Evolutionary conservation across 2,329 filamentous ascomycete species (phyloP).

Genomic region (Kalmusia sp.): DNA sequence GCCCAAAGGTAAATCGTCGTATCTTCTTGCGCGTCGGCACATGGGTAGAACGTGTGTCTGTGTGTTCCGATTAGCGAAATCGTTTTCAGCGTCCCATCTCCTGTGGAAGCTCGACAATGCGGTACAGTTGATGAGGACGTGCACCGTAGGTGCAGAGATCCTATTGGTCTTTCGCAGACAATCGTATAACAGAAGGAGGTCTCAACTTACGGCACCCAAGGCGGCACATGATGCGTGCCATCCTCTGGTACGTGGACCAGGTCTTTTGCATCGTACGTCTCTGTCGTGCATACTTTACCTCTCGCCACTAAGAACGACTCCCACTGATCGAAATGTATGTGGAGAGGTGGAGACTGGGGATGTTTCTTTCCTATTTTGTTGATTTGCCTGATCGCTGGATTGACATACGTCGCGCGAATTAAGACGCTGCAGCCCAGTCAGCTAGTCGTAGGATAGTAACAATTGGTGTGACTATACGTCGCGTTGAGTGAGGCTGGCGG

Average conservation of each 20-base stretch:
- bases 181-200: too few species aligned
- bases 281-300: slow-evolving; percentile 21
- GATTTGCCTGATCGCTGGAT: neutral
- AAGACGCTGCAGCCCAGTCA: slow-evolving; percentile 13
- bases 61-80: too few species aligned
- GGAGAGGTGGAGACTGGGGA: slow-evolving; percentile 22
- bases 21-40: slow-evolving; percentile 13
- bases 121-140: neutral
- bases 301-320: slow-evolving; percentile 18
- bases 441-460: neutral
- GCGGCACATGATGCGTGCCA: slow-evolving; percentile 9
- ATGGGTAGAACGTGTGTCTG: slow-evolving; percentile 19
- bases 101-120: too few species aligned
- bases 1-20: slow-evolving; percentile 20
- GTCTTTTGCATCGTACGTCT: slow-evolving; percentile 13
- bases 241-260: slow-evolving; percentile 7
- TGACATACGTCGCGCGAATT: slow-evolving; percentile 20
- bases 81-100: neutral
- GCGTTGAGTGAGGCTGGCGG: slow-evolving; percentile 19
- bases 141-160: too few species aligned
- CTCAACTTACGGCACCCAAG: slow-evolving; percentile 20
- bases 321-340: slow-evolving; percentile 25
- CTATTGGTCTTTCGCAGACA: too few species aligned
- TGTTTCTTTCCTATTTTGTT: slow-evolving; percentile 15
- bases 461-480: slow-evolving; percentile 5